Evolutionary conservation across 352 stramenopile genomes (phyloP).

Genomic region (Pilasporangium apinafurcum): DNA sequence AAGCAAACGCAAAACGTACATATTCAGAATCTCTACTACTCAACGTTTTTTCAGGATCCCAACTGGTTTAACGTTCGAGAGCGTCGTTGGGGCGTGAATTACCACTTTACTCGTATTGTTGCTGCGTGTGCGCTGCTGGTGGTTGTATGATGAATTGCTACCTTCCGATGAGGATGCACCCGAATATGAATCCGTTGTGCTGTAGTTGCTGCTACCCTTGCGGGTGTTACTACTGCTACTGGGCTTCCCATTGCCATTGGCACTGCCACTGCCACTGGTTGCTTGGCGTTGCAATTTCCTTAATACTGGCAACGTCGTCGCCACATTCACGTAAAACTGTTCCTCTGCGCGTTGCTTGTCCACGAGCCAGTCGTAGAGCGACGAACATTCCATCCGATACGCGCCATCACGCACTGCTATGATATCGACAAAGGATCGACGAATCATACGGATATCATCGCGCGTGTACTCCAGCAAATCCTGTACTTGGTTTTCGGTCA

Average conservation of each 20-base stretch:
- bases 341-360: constrained; percentile 43
- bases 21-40: background rate
- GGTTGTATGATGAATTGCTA: constrained; percentile 10
- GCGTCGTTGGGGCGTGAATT: constrained; percentile 17
- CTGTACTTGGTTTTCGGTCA: constrained; percentile 64
- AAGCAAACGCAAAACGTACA: background rate
- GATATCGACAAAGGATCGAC: constrained; percentile 71
- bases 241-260: constrained; percentile 13
- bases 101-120: too few relatives aligned
- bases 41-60: constrained; percentile 49
- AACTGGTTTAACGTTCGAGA: constrained; percentile 32
- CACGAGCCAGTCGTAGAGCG: constrained; percentile 65
- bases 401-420: constrained; percentile 50
- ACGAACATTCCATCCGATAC: constrained; percentile 69
- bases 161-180: constrained; percentile 16
- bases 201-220: constrained; percentile 11
- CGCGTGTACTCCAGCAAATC: constrained; percentile 42
- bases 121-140: constrained; percentile 14
- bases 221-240: constrained; percentile 9
- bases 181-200: constrained; percentile 8
- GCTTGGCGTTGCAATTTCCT: constrained; percentile 21
- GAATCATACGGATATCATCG: constrained; percentile 65
- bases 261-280: constrained; percentile 8
- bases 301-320: constrained; percentile 37
- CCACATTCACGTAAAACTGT: constrained; percentile 57